These are phyloP conservation scores for Nymphaea thermarum DNA, from an alignment of 164 flowering plant species.

Conservation along the genomic window DNA sequence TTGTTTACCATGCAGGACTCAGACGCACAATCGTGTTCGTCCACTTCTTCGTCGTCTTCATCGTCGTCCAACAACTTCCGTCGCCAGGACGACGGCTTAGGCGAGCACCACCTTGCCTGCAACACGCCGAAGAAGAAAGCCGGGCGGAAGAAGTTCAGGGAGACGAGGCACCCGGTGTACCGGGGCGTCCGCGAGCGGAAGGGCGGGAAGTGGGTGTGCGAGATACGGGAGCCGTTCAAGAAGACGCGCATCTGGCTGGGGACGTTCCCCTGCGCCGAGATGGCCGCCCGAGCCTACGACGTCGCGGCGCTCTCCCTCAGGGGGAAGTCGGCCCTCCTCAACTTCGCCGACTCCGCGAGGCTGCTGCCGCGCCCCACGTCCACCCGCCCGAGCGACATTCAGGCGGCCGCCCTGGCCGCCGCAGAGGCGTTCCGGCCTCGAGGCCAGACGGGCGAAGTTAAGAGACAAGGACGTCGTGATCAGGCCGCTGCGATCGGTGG, in stretches of 20 bases:
- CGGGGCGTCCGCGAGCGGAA: conserved; percentile 30
- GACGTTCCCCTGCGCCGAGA: conserved; percentile 35
- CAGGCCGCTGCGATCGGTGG: conserved; percentile 21
- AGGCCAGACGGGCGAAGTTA: neutral
- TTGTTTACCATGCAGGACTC: too few relatives aligned
- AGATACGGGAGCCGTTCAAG: conserved; percentile 31
- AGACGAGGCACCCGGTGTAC: conserved; percentile 36
- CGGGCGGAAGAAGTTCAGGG: conserved; percentile 30
- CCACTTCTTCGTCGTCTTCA: too few relatives aligned
- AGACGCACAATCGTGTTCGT: too few relatives aligned
- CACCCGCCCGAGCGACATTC: conserved; percentile 14
- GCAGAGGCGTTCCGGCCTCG: conserved; percentile 11
- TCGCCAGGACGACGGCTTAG: too few relatives aligned
- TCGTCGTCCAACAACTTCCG: too few relatives aligned
- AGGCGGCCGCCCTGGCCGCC: conserved; percentile 18
- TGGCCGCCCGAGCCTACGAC: conserved; percentile 51
- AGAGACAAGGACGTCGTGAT: neutral
- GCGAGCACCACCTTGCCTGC: neutral
- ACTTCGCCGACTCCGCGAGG: conserved; percentile 26
- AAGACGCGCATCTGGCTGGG: conserved; percentile 45
- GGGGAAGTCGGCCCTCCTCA: conserved; percentile 23
- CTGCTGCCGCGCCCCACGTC: conserved; percentile 17
- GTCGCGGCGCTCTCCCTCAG: conserved; percentile 35
- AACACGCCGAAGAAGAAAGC: conserved; percentile 16
- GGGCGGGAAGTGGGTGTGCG: conserved; percentile 37